Evolutionary conservation across 164 flowering plant genomes (phyloP).

Genomic region (Kingdonia uniflora): DNA sequence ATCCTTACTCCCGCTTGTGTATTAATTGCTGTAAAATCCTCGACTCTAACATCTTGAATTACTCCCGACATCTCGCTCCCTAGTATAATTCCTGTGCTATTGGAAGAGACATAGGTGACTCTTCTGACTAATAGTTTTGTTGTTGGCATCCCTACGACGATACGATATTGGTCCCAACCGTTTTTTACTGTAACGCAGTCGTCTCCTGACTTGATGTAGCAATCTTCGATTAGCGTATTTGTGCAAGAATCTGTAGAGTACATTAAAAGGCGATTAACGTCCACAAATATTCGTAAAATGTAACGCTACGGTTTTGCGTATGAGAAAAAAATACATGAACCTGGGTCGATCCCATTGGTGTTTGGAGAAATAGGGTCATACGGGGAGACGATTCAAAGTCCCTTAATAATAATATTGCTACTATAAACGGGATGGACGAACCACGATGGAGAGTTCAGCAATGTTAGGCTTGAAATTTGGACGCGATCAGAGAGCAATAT

Average conservation of each 20-base stretch:
- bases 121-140: background rate
- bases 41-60: background rate
- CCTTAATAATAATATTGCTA: too few species aligned
- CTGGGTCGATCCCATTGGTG: too few species aligned
- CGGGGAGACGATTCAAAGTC: too few species aligned
- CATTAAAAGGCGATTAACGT: too few species aligned
- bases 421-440: too few species aligned
- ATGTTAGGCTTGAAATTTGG: too few species aligned
- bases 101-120: background rate
- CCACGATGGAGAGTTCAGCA: too few species aligned
- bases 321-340: too few species aligned
- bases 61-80: background rate
- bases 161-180: background rate
- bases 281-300: too few species aligned
- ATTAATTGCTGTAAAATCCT: background rate
- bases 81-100: background rate
- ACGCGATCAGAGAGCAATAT: conserved; percentile 10
- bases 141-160: background rate
- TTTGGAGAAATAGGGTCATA: too few species aligned
- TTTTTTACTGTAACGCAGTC: too few species aligned
- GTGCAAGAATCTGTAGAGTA: background rate
- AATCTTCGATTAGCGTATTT: background rate
- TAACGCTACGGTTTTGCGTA: too few species aligned
- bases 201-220: background rate
- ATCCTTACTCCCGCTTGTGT: background rate